Evolutionary conservation across 805 yeast species (phyloP).

Genomic region (Myxozyma mucilagina): DNA sequence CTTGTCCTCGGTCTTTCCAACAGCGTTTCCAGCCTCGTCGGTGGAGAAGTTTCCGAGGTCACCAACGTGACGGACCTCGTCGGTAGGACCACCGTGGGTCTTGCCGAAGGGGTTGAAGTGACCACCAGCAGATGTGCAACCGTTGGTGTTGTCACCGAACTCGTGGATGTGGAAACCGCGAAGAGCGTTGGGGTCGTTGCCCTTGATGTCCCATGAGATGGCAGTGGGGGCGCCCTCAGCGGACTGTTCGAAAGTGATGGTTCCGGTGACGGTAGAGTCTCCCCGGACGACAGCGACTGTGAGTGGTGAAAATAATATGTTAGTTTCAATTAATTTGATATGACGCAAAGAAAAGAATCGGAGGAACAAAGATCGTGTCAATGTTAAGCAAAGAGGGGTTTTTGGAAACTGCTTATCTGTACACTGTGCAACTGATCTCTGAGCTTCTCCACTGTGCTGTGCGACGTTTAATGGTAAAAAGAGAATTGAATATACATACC

Average conservation of each 20-base stretch:
- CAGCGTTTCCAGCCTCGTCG: conserved; percentile 84
- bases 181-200: conserved; percentile 82
- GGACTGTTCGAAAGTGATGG: conserved; percentile 82
- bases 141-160: conserved; percentile 98
- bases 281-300: conserved; percentile 95
- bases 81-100: conserved; percentile 91
- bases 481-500: conserved; percentile 49
- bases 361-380: background rate
- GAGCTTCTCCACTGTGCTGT: background rate
- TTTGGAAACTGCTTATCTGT: background rate
- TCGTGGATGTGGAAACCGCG: conserved; percentile 98
- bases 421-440: background rate
- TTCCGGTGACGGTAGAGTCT: conserved; percentile 84
- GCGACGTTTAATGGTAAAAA: background rate
- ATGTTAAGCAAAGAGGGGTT: background rate
- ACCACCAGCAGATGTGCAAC: conserved; percentile 98
- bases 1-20: conserved; percentile 79
- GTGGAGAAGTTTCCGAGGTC: conserved; percentile 94
- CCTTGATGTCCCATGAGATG: conserved; percentile 82
- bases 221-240: conserved; percentile 81
- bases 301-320: background rate
- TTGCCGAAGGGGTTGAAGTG: conserved; percentile 91
- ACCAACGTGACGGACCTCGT: conserved; percentile 80
- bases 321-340: background rate
- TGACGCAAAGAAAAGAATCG: background rate